Evolutionary conservation across 129 eudicot genomes (phyloP).

Genomic region (Heracleum sosnowskyi): DNA sequence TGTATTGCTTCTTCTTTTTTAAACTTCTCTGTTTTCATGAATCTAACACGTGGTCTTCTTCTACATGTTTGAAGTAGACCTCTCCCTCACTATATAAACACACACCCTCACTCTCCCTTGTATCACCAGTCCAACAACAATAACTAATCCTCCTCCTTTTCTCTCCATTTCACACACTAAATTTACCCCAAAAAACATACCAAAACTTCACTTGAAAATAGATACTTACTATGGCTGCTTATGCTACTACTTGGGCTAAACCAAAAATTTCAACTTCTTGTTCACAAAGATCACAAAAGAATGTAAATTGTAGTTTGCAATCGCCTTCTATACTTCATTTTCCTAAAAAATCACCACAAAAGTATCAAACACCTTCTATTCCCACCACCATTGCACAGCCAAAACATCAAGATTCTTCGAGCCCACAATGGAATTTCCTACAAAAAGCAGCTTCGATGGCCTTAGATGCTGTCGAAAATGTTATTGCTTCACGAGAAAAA

Average conservation of each 20-base stretch:
- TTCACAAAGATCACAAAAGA: slow-evolving; percentile 1
- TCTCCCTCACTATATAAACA: background rate
- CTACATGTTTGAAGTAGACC: slow-evolving; percentile 25
- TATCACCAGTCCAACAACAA: background rate
- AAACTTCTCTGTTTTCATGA: slow-evolving; percentile 8
- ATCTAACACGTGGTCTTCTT: slow-evolving; percentile 41
- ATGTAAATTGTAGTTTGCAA: slow-evolving; percentile 33
- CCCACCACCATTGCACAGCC: background rate
- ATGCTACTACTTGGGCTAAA: slow-evolving; percentile 14
- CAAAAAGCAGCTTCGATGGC: slow-evolving; percentile 54
- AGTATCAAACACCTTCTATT: background rate
- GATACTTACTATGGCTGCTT: slow-evolving; percentile 1
- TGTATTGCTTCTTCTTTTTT: background rate
- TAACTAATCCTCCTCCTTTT: background rate
- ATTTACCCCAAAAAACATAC: background rate
- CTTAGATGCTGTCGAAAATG: slow-evolving; percentile 49
- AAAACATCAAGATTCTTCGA: slow-evolving; percentile 9
- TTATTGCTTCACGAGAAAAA: slow-evolving; percentile 37
- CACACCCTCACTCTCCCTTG: background rate
- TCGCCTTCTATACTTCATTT: slow-evolving; percentile 43
- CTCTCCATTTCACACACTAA: background rate
- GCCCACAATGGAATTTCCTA: slow-evolving; percentile 46
- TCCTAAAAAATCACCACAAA: slow-evolving; percentile 25
- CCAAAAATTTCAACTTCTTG: slow-evolving; percentile 3
- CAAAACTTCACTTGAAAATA: background rate